Percentiles rank a stretch among this genome's conserved stretches.
Evolutionary conservation across 2,329 filamentous ascomycete species (phyloP).

Genomic region (Talaromyces amestolkiae): DNA sequence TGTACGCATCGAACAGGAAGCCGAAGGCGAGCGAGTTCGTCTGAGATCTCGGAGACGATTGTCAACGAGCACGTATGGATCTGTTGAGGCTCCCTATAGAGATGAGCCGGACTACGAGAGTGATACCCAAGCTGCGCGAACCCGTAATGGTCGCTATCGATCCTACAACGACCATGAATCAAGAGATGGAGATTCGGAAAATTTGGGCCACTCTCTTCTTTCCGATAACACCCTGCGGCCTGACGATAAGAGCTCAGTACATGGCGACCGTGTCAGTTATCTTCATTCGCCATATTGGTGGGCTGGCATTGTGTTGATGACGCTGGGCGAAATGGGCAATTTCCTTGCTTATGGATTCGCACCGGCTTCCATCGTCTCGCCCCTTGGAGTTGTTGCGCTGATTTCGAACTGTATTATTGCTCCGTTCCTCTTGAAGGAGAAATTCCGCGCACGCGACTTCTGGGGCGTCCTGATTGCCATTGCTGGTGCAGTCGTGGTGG

Average conservation of each 20-base stretch:
- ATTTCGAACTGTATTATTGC: slow-evolving; percentile 97
- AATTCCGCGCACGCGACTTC: slow-evolving; percentile 78
- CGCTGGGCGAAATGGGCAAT: slow-evolving; percentile 88
- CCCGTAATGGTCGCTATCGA: neutral
- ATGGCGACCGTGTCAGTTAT: slow-evolving; percentile 65
- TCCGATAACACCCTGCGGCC: slow-evolving; percentile 37
- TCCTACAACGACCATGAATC: slow-evolving; percentile 26
- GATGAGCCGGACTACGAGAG: slow-evolving; percentile 19
- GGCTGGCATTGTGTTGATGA: slow-evolving; percentile 89
- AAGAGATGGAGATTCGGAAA: slow-evolving; percentile 29
- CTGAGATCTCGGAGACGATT: slow-evolving; percentile 43
- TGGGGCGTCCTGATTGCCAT: slow-evolving; percentile 86
- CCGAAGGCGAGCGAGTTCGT: slow-evolving; percentile 51
- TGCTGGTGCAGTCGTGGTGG: slow-evolving; percentile 83
- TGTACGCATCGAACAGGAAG: slow-evolving; percentile 73
- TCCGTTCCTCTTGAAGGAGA: slow-evolving; percentile 87
- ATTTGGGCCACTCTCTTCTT: slow-evolving; percentile 32
- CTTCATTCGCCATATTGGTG: slow-evolving; percentile 94
- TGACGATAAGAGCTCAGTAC: slow-evolving; percentile 25
- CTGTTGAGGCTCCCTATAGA: slow-evolving; percentile 29
- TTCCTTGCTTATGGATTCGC: slow-evolving; percentile 97
- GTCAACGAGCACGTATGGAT: slow-evolving; percentile 43
- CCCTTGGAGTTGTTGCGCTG: slow-evolving; percentile 91
- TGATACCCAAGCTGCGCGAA: neutral
- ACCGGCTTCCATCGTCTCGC: slow-evolving; percentile 94